Evolutionary conservation across 345 rosid species (phyloP).

Genomic region (Gossypium turneri): DNA sequence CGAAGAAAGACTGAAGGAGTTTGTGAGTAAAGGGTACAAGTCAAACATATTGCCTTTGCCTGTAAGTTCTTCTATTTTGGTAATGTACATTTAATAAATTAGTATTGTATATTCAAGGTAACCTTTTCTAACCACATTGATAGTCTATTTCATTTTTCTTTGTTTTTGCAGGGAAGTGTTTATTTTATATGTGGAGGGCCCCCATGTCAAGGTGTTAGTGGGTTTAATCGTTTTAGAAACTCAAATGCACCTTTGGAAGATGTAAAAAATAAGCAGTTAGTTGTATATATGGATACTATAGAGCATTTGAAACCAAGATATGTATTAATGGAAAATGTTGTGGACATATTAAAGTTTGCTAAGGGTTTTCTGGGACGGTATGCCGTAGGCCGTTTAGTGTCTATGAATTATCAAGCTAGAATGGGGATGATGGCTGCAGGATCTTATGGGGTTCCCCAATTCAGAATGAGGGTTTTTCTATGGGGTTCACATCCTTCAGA

Average conservation of each 20-base stretch:
- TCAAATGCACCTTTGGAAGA: slow-evolving; percentile 41
- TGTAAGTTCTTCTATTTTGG: slow-evolving; percentile 27
- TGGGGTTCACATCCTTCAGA: slow-evolving; percentile 64
- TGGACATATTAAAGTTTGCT: slow-evolving; percentile 56
- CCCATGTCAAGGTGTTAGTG: slow-evolving; percentile 81
- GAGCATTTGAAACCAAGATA: slow-evolving; percentile 55
- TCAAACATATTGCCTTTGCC: slow-evolving; percentile 56
- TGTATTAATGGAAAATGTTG: slow-evolving; percentile 77
- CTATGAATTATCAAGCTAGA: slow-evolving; percentile 65
- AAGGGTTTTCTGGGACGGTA: slow-evolving; percentile 55
- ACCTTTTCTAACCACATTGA: neutral
- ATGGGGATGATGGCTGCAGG: slow-evolving; percentile 84
- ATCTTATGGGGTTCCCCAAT: slow-evolving; percentile 77
- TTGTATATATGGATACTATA: slow-evolving; percentile 62
- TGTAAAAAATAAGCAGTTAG: slow-evolving; percentile 57
- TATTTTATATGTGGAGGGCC: slow-evolving; percentile 81
- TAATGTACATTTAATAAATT: neutral
- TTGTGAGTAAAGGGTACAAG: slow-evolving; percentile 40
- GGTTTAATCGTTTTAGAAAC: slow-evolving; percentile 63
- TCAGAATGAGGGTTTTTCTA: slow-evolving; percentile 59
- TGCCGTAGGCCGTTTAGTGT: slow-evolving; percentile 57
- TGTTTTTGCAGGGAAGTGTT: slow-evolving; percentile 41
- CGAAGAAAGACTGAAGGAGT: slow-evolving; percentile 38
- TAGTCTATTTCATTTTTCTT: neutral
- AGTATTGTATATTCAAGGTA: neutral